These are phyloP conservation scores for Akebia trifoliata DNA, from an alignment of 164 flowering plant species.

Conservation along the genomic window DNA sequence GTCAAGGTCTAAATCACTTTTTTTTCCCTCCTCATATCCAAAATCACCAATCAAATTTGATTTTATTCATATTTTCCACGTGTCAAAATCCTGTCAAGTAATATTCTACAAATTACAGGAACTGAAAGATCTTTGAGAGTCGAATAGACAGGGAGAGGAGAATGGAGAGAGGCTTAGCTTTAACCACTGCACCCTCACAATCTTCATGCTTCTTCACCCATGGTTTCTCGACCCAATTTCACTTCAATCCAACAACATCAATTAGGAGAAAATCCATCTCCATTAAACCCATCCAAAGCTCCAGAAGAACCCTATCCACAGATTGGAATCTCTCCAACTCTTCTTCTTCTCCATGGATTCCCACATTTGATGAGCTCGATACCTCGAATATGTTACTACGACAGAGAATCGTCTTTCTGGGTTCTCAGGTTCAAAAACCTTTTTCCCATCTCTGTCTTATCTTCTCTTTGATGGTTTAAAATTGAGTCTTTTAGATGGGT, in stretches of 20 bases:
- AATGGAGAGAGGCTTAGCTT: conserved; percentile 19
- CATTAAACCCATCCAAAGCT: conserved; percentile 23
- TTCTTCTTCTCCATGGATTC: conserved; percentile 38
- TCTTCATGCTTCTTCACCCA: conserved; percentile 11
- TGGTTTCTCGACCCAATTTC: conserved; percentile 13
- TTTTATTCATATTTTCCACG: no score
- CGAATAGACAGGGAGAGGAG: not conserved
- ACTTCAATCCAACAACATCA: not conserved
- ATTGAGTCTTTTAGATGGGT: not conserved
- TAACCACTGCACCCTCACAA: conserved; percentile 11
- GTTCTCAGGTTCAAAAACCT: conserved; percentile 71
- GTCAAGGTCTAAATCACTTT: no score
- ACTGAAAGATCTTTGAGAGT: no score
- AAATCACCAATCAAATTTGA: no score
- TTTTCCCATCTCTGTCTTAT: conserved; percentile 3
- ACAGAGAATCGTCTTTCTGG: conserved; percentile 83
- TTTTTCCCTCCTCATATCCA: no score
- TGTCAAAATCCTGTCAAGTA: no score
- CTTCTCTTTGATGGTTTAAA: not conserved
- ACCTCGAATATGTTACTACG: conserved; percentile 87
- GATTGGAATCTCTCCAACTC: conserved; percentile 51
- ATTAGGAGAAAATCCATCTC: conserved; percentile 23
- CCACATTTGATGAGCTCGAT: conserved; percentile 77
- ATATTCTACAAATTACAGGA: no score
- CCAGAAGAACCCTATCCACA: conserved; percentile 41